Conservation (phyloP, 805 yeast genomes). For the Zygoascus bituminiphila region DNA sequence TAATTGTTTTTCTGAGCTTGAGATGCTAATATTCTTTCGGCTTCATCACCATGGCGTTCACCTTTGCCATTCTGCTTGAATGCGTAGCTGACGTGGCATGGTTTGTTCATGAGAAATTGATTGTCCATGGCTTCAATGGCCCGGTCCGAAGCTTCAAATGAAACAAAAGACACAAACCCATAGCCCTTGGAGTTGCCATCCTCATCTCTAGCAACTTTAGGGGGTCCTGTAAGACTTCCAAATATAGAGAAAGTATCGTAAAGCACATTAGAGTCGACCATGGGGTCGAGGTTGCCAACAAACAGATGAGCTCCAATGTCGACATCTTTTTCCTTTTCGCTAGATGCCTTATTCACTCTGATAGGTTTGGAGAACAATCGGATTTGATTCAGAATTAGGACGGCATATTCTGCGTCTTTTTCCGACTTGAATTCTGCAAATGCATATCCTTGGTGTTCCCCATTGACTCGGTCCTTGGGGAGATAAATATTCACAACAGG, state of each 20-base stretch:
- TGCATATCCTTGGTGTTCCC: slow-evolving; percentile 78
- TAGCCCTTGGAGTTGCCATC: slow-evolving; percentile 48
- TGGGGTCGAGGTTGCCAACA: slow-evolving; percentile 58
- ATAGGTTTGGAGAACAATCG: slow-evolving; percentile 54
- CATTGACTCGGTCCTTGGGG: slow-evolving; percentile 69
- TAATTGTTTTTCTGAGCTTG: slow-evolving; percentile 42
- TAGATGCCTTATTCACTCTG: slow-evolving; percentile 46
- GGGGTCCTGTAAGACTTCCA: slow-evolving; percentile 50
- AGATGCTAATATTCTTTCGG: slow-evolving; percentile 63
- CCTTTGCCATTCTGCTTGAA: slow-evolving; percentile 50
- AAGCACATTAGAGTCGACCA: slow-evolving; percentile 54
- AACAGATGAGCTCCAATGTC: slow-evolving; percentile 62
- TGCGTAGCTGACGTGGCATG: slow-evolving; percentile 59
- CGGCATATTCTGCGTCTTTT: slow-evolving; percentile 64
- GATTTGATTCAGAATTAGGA: slow-evolving; percentile 50
- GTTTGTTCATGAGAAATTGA: slow-evolving; percentile 57
- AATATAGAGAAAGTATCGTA: slow-evolving; percentile 54
- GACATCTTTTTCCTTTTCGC: slow-evolving; percentile 19
- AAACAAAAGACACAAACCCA: slow-evolving; percentile 59
- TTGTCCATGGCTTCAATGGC: slow-evolving; percentile 67
- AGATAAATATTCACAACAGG: slow-evolving; percentile 63
- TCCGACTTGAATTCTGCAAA: slow-evolving; percentile 61
- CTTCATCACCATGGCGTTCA: slow-evolving; percentile 68
- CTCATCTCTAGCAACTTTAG: slow-evolving; percentile 44
- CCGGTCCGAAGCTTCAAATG: slow-evolving; percentile 58